Base-by-base conservation (phyloP, 2,329 filamentous ascomycete species). In the Microdochium paspali region DNA sequence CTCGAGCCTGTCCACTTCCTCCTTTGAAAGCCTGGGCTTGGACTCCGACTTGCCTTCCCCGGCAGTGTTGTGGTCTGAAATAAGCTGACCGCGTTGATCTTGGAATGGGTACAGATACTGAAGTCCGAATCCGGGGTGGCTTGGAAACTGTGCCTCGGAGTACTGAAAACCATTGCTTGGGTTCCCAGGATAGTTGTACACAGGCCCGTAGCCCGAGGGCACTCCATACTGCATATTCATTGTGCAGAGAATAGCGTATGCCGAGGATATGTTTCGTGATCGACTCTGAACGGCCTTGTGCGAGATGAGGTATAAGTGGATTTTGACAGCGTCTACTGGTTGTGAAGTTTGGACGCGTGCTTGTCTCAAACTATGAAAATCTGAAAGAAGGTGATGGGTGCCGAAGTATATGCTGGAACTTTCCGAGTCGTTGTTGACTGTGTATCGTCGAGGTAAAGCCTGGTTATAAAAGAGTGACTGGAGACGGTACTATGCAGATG, bases 1-100 rank as follows among this genome's bases (percentile, higher is more conserved):
- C 56, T 84, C 80, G 25, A 83, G 65, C 44, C 77, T 62, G 66
- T 97, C 90, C 55, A 91, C 76, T 58, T 90, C 78, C 46, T 90
- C 80, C 57, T 85, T 79, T 45, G 87, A 84, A 54, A 85, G 73
- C 45, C 86, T 87, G 1, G 71, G 64, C 24, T 48, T 83, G 71
- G 61, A 63, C 46, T 64, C 61, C 42, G 60, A 57, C 51, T 63
- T 64, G 43, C 56, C 54, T 23, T 64, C 61, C 40, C 51, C 53
- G 45, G 58, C 45, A 7, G 49, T 46, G 44, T 49, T 53, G 44
- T 56, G 56, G 15, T 63, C 60, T 32, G 53, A 24, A 45, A 58
- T 52, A 31, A 60, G 50, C 24, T 57, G 56, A 18, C 45, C 47
- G 25, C 57, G 56, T 43, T 54, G 55, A 44, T 58, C 50, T 44